phyloP scores from a whole-genome alignment of 164 flowering plant species.

The Chloranthus sessilifolius region DNA sequence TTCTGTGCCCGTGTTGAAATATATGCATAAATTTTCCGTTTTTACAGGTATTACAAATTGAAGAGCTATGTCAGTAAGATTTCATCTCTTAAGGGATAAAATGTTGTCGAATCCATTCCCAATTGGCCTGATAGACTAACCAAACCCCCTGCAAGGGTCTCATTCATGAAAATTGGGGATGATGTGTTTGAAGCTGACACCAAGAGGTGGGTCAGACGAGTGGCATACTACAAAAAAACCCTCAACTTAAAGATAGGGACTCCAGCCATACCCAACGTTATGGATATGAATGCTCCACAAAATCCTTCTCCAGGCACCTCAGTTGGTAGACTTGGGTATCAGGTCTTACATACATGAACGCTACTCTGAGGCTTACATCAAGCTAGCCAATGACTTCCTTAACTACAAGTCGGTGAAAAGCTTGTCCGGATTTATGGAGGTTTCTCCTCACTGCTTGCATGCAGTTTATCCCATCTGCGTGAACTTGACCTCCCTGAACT shows the following conservation, averaged over 20 bases:
- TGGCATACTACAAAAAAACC: conserved; percentile 65
- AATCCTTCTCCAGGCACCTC: conserved; percentile 61
- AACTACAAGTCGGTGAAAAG: conserved; percentile 55
- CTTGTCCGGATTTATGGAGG: conserved; percentile 82
- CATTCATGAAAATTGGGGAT: conserved; percentile 57
- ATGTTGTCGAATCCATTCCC: conserved; percentile 57
- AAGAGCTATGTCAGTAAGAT: conserved; percentile 64
- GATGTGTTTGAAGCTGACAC: conserved; percentile 85
- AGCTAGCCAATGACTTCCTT: conserved; percentile 27
- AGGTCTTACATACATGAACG: conserved; percentile 55
- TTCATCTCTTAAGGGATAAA: conserved; percentile 49
- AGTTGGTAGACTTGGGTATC: conserved; percentile 60
- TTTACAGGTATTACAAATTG: conserved; percentile 65
- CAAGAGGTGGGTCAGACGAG: conserved; percentile 72
- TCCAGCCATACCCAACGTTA: conserved; percentile 67
- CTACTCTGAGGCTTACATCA: conserved; percentile 34
- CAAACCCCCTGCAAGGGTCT: conserved; percentile 59
- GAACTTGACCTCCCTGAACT: conserved; percentile 63
- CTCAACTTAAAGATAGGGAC: conserved; percentile 75
- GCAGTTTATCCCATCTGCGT: conserved; percentile 55
- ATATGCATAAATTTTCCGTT: background rate
- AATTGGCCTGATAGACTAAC: conserved; percentile 83
- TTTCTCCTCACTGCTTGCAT: conserved; percentile 41
- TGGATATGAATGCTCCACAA: conserved; percentile 94
- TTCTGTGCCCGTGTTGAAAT: no score